phyloP scores from a whole-genome alignment of 2,329 filamentous ascomycete genomes.

The Metarhizium rileyi region DNA sequence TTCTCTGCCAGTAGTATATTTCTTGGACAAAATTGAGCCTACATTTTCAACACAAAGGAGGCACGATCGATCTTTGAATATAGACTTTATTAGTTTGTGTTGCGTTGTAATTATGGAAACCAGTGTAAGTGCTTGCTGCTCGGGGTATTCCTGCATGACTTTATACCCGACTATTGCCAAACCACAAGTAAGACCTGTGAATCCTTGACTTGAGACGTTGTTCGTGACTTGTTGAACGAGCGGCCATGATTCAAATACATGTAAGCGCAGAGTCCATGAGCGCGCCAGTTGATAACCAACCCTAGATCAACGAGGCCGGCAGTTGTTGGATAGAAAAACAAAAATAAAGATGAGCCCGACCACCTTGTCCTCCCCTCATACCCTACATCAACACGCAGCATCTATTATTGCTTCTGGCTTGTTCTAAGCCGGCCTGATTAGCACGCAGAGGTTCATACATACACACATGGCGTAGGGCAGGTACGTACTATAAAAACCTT shows the following conservation, averaged over 20 bases:
- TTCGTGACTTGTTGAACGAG: not conserved
- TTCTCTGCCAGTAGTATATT: not conserved
- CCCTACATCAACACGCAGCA: constrained; percentile 62
- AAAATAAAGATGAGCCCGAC: not conserved
- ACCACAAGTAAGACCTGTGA: not conserved
- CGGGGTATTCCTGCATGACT: not conserved
- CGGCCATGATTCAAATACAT: not conserved
- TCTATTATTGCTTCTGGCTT: constrained; percentile 74
- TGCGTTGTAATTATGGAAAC: not conserved
- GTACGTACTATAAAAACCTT: constrained; percentile 85
- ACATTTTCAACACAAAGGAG: not conserved
- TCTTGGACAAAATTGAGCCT: not conserved
- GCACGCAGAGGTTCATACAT: not conserved
- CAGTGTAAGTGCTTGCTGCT: not conserved
- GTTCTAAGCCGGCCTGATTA: constrained; percentile 26
- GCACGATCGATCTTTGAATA: not conserved
- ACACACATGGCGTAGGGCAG: not conserved
- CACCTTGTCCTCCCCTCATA: not conserved
- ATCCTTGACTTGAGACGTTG: not conserved
- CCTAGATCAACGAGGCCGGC: not conserved
- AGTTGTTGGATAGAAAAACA: not conserved
- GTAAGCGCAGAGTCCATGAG: not conserved
- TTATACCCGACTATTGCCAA: not conserved
- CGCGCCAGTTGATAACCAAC: not conserved
- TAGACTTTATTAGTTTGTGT: constrained; percentile 2